Evolutionary conservation across 192 early-diverging fungal species (phyloP).

Genomic region (Backusella mclennaniae): DNA sequence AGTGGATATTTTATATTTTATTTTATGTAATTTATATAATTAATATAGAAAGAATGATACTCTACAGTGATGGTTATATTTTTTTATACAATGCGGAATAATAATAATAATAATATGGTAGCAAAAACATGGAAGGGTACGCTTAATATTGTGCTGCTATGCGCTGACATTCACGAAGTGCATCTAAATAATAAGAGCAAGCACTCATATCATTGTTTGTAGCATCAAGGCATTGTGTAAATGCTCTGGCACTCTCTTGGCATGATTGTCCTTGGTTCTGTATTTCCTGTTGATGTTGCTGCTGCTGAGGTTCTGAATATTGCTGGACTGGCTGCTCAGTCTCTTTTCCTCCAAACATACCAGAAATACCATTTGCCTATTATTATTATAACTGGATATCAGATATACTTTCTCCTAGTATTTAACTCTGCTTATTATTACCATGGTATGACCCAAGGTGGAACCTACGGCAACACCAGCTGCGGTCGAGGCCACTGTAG

Average conservation of each 20-base stretch:
- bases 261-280: slow-evolving; percentile 42
- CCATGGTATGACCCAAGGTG: slow-evolving; percentile 65
- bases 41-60: not conserved
- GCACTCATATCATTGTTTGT: slow-evolving; percentile 75
- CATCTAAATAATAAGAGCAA: slow-evolving; percentile 91
- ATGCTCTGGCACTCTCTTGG: slow-evolving; percentile 75
- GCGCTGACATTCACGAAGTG: slow-evolving; percentile 85
- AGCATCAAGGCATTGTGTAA: slow-evolving; percentile 82
- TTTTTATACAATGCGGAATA: not conserved
- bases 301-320: slow-evolving; percentile 28
- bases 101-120: not conserved
- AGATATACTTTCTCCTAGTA: no score
- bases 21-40: not conserved
- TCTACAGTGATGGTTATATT: not conserved
- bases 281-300: slow-evolving; percentile 20
- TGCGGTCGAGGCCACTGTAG: slow-evolving; percentile 79
- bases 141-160: slow-evolving; percentile 45
- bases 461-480: slow-evolving; percentile 91
- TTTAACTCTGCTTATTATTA: slow-evolving; percentile 19
- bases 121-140: not conserved
- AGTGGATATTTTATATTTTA: not conserved
- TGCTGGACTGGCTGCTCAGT: slow-evolving; percentile 31
- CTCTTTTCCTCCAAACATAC: slow-evolving; percentile 11
- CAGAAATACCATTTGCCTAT: slow-evolving; percentile 26
- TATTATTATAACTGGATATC: not conserved